phyloP scores from a whole-genome alignment of 176 grass and related monocot genomes.

The Rhipidocladum racemiflorum region DNA sequence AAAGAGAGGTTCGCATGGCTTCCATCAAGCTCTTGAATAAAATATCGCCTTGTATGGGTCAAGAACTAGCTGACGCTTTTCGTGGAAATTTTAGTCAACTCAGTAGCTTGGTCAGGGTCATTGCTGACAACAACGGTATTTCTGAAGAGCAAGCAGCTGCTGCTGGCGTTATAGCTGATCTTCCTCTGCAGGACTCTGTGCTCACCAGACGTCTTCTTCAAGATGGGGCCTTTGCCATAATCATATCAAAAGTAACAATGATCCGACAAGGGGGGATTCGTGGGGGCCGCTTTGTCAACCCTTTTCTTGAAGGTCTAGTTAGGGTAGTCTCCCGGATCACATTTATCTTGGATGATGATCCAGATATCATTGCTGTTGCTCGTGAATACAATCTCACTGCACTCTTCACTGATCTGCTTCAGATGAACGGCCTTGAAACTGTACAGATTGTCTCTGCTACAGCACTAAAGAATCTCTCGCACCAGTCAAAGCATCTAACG shows the following conservation, averaged over 20 bases:
- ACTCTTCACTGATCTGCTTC: constrained; percentile 91
- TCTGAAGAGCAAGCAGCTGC: constrained; percentile 93
- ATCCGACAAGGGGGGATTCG: constrained; percentile 77
- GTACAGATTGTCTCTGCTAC: constrained; percentile 74
- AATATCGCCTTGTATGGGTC: constrained; percentile 79
- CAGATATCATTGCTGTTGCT: constrained; percentile 56
- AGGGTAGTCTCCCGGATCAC: constrained; percentile 70
- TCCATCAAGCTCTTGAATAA: constrained; percentile 83
- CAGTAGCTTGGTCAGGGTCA: constrained; percentile 72
- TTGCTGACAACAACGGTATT: constrained; percentile 80
- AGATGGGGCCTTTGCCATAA: constrained; percentile 67
- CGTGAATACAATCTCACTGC: constrained; percentile 67
- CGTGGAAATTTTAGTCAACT: constrained; percentile 76
- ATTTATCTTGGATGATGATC: constrained; percentile 66
- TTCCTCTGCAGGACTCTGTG: constrained; percentile 67
- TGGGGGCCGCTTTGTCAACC: constrained; percentile 78
- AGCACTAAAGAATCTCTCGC: constrained; percentile 74
- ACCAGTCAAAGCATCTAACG: constrained; percentile 77
- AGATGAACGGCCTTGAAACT: constrained; percentile 81
- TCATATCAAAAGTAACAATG: constrained; percentile 62
- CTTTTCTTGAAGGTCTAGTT: constrained; percentile 88
- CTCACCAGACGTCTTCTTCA: constrained; percentile 77
- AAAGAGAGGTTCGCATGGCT: constrained; percentile 85
- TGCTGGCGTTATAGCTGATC: constrained; percentile 72
- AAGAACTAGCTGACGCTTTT: constrained; percentile 86